Conservation (phyloP, 2,329 filamentous ascomycete species). For the Epichloe baconii region DNA sequence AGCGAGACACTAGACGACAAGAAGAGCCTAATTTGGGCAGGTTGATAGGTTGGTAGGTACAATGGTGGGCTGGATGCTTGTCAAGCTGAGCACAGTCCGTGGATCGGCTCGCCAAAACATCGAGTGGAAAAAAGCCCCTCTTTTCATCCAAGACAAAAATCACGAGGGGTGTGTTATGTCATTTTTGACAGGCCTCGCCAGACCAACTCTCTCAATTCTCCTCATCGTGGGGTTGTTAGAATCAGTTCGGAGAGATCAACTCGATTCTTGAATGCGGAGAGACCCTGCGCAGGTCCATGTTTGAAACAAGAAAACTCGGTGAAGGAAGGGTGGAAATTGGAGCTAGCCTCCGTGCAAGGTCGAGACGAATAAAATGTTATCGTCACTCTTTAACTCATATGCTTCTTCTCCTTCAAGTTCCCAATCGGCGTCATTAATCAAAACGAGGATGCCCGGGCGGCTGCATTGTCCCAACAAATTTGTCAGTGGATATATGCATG, state of each 20-base stretch:
- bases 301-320: background rate
- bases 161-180: background rate
- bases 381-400: constrained; percentile 68
- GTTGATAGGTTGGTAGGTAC: background rate
- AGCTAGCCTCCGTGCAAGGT: constrained; percentile 81
- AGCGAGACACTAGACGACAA: background rate
- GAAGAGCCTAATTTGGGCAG: background rate
- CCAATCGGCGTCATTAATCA: constrained; percentile 98
- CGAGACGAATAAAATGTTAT: constrained; percentile 92
- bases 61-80: background rate
- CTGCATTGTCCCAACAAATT: constrained; percentile 30
- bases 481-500: constrained; percentile 11
- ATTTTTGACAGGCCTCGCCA: background rate
- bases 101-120: background rate
- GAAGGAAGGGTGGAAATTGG: background rate
- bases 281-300: background rate
- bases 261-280: background rate
- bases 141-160: background rate
- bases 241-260: background rate
- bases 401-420: constrained; percentile 89
- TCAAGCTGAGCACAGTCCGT: background rate
- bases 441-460: constrained; percentile 84
- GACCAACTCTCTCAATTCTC: background rate
- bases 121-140: too few species aligned
- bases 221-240: background rate